phyloP scores from a whole-genome alignment of 2,329 filamentous ascomycete species.

The Nothopassalora personata region DNA sequence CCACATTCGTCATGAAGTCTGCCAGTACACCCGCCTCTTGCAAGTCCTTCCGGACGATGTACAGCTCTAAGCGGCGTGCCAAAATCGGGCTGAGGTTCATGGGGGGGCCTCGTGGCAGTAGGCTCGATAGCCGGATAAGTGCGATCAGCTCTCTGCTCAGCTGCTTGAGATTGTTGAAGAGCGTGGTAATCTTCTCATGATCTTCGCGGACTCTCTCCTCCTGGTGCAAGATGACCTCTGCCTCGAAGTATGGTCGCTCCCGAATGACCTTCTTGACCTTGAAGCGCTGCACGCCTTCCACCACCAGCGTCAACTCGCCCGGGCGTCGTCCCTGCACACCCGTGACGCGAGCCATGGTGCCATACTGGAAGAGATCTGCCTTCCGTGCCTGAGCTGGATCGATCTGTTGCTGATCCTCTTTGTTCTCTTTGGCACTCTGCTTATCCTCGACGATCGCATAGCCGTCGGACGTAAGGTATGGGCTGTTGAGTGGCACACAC shows the following conservation, averaged over 20 bases:
- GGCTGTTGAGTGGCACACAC: conserved; percentile 79
- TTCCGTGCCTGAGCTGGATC: conserved; percentile 41
- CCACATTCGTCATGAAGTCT: conserved; percentile 93
- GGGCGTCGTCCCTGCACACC: conserved; percentile 45
- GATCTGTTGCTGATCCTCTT: conserved; percentile 51
- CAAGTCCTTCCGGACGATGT: conserved; percentile 76
- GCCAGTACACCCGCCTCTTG: conserved; percentile 79
- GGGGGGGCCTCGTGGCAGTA: conserved; percentile 66
- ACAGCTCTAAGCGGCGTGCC: conserved; percentile 77
- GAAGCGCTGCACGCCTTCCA: conserved; percentile 78
- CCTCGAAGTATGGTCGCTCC: conserved; percentile 82
- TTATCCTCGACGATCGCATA: conserved; percentile 65
- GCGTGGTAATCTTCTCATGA: conserved; percentile 58
- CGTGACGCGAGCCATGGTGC: conserved; percentile 57
- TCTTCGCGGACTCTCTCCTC: conserved; percentile 48
- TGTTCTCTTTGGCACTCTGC: conserved; percentile 35
- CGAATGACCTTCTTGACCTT: conserved; percentile 67
- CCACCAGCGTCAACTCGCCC: conserved; percentile 69
- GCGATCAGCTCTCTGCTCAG: conserved; percentile 81
- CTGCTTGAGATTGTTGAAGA: conserved; percentile 76
- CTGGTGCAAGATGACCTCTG: conserved; percentile 64
- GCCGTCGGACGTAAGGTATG: conserved; percentile 66
- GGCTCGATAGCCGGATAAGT: conserved; percentile 74
- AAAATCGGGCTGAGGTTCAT: conserved; percentile 74
- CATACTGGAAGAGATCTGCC: conserved; percentile 72